Conservation (phyloP, 2,329 filamentous ascomycete genomes). For the Penicillium sp. region DNA sequence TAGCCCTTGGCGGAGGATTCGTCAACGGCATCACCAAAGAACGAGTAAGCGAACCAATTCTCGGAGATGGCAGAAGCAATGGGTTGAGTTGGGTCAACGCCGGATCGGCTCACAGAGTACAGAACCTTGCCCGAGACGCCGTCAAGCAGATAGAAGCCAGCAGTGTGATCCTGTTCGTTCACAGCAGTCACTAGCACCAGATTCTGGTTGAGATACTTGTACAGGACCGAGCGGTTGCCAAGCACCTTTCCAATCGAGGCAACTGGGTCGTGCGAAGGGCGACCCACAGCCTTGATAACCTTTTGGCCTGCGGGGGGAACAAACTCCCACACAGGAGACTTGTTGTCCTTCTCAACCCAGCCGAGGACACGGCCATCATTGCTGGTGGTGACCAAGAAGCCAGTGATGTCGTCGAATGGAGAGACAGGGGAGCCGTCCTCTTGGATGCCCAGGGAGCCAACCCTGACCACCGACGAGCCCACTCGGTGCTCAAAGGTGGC, state of each 20-base stretch:
- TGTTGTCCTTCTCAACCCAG: slow-evolving; percentile 45
- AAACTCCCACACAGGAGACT: slow-evolving; percentile 71
- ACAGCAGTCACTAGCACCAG: slow-evolving; percentile 74
- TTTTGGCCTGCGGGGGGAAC: slow-evolving; percentile 66
- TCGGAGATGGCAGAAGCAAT: slow-evolving; percentile 82
- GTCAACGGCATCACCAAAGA: slow-evolving; percentile 61
- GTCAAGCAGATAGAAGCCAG: slow-evolving; percentile 80
- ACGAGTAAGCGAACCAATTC: slow-evolving; percentile 93
- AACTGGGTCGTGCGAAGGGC: slow-evolving; percentile 78
- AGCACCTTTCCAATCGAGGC: slow-evolving; percentile 95
- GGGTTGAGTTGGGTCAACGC: slow-evolving; percentile 73
- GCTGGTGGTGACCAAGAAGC: slow-evolving; percentile 48
- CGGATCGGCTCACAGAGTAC: slow-evolving; percentile 69
- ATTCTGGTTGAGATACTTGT: slow-evolving; percentile 96
- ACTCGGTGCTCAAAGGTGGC: slow-evolving; percentile 33
- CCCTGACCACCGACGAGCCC: slow-evolving; percentile 27
- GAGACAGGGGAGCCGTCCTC: slow-evolving; percentile 41
- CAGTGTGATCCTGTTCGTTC: slow-evolving; percentile 57
- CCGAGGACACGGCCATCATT: slow-evolving; percentile 48
- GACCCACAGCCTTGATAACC: slow-evolving; percentile 69
- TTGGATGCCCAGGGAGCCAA: slow-evolving; percentile 42
- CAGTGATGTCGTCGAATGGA: slow-evolving; percentile 35
- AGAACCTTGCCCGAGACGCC: slow-evolving; percentile 82
- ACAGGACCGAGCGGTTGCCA: slow-evolving; percentile 87
- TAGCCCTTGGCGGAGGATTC: slow-evolving; percentile 70